Percentiles rank a stretch among this genome's conserved stretches.
phyloP scores from a whole-genome alignment of 2,329 filamentous ascomycete genomes.

The Colletotrichum noveboracense region DNA sequence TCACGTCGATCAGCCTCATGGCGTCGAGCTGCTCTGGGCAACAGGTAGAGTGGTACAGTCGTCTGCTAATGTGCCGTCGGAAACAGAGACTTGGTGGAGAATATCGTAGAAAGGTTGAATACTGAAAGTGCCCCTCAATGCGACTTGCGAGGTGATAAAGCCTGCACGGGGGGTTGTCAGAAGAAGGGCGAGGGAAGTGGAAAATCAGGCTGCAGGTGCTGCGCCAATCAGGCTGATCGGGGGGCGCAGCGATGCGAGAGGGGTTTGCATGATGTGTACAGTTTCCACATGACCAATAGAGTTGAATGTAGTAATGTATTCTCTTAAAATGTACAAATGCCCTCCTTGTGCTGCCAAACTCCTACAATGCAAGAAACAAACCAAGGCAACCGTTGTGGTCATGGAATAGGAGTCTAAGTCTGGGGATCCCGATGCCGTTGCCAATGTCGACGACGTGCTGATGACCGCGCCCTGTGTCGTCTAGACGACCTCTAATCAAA shows the following conservation, averaged over 20 bases:
- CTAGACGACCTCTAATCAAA: constrained; percentile 16
- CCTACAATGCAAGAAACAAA: background rate
- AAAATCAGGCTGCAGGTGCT: background rate
- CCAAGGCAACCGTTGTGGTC: background rate
- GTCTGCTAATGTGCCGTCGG: too few species aligned
- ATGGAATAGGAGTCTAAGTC: background rate
- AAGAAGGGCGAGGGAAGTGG: too few species aligned
- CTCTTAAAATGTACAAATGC: background rate
- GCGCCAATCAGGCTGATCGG: background rate
- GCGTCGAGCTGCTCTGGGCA: background rate
- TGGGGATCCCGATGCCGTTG: background rate
- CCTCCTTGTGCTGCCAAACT: background rate
- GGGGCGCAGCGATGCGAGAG: background rate
- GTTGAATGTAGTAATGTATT: background rate
- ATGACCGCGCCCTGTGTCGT: background rate
- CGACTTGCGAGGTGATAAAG: too few species aligned
- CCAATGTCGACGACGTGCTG: background rate
- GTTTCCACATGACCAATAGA: background rate
- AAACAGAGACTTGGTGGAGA: too few species aligned
- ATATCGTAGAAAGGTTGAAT: too few species aligned
- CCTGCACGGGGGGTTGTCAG: too few species aligned
- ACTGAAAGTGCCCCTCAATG: too few species aligned
- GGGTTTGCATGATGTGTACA: background rate
- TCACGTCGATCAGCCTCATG: background rate
- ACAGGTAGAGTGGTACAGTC: too few species aligned